Conservation (phyloP, 73 alveolate genomes). For the Paraurostyla sp. region DNA sequence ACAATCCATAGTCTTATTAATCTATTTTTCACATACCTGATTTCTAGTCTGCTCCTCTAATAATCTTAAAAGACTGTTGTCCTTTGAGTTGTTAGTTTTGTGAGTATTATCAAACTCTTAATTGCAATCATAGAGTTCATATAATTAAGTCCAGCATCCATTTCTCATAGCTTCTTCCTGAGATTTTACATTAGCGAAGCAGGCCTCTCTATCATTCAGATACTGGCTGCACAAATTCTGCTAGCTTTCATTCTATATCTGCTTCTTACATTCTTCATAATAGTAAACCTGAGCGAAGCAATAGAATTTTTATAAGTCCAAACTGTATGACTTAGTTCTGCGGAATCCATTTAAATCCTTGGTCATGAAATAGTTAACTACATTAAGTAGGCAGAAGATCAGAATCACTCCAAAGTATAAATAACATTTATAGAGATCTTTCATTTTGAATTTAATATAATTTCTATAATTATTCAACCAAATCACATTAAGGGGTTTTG, state of each 20-base stretch:
- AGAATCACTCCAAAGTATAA: constrained; percentile 16
- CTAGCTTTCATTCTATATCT: background rate
- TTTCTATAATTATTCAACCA: too few species aligned
- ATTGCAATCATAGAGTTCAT: too few species aligned
- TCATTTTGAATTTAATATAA: constrained; percentile 19
- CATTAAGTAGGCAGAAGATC: background rate
- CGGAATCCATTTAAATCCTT: background rate
- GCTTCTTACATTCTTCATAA: constrained; percentile 1
- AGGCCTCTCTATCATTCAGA: background rate
- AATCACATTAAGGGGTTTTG: too few species aligned
- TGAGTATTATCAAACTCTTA: too few species aligned
- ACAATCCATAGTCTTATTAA: too few species aligned
- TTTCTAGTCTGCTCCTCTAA: too few species aligned
- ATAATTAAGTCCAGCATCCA: too few species aligned
- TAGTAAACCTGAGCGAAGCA: background rate
- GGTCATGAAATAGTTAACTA: constrained; percentile 21
- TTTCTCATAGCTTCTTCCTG: too few species aligned
- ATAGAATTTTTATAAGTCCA: background rate
- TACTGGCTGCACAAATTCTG: background rate
- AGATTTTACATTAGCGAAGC: background rate
- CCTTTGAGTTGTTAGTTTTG: too few species aligned
- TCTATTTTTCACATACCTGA: too few species aligned
- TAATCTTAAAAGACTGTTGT: too few species aligned
- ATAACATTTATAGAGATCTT: background rate
- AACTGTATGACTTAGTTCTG: background rate